Evolutionary conservation across 2,329 filamentous ascomycete genomes (phyloP), one percentile per base, ranked within the genome.

Genomic region (Aspergillus sp.): DNA sequence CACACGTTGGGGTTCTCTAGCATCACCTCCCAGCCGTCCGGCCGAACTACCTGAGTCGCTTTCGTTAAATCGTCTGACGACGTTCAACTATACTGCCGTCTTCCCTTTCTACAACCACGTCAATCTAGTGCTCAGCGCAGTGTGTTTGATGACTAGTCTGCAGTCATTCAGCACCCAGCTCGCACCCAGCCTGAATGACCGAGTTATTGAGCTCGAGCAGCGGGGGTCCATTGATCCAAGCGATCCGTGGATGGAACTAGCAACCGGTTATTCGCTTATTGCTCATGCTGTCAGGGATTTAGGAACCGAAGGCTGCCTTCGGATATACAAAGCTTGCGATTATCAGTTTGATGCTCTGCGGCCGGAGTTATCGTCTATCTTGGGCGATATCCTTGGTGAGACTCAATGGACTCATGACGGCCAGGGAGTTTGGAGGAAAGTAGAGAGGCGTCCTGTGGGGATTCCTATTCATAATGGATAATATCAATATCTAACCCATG

Each of bases 51-150:
- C 69, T 9, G 55, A 78, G 6, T 66, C 69, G 0, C 50, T 61
- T 9, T 68, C 73, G 19, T 64, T 85, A 42, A 71, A 69, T 4
- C 53, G 52, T 6, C 51, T 71, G 19, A 59, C 56, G 2, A 69
- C 67, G 1, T 73, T 79, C 49, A 66, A 68, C 46, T 86, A 86
- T 59, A 74, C 82, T 3, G 81, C 79, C 34, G 77, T 86, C 5
- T 88, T 87, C 54, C 84, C 85, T 0, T 79, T 82, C 33, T 73
- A 75, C 42, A 74, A 75, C 4, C 83, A 87, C 58, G 73, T 85
- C 43, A 66, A 74, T 35, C 49, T 65, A 1, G 61, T 72, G 3
- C 52, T 70, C 35, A 67, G 66, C 40, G 66, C 79, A 1, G 61
- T 79, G 2, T 60, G 66, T 2, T 55, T 70, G 48, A 72, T 82